Percentiles rank a stretch among this genome's conserved stretches.
phyloP scores from a whole-genome alignment of 2,329 filamentous ascomycete genomes.

The Cladosporium sphaerospermum region DNA sequence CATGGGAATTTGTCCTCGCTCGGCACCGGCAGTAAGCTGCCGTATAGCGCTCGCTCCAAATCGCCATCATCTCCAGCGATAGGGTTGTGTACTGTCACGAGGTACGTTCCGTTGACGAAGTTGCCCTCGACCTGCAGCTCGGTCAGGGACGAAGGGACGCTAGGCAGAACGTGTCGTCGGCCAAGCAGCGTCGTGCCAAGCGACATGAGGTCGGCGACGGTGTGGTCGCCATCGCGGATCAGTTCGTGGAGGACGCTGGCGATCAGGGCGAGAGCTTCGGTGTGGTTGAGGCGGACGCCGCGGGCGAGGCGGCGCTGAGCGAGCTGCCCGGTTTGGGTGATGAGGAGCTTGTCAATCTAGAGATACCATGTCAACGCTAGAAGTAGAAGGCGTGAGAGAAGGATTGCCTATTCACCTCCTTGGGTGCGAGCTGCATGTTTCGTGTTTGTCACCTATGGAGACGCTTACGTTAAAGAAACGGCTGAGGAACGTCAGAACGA shows the following conservation, averaged over 20 bases:
- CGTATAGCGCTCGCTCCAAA: slow-evolving; percentile 79
- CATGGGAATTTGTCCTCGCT: slow-evolving; percentile 52
- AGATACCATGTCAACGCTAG: neutral
- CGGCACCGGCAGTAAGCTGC: slow-evolving; percentile 81
- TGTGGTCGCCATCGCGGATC: slow-evolving; percentile 92
- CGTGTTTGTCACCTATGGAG: neutral
- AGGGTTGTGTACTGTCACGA: slow-evolving; percentile 90
- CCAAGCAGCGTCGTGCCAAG: slow-evolving; percentile 89
- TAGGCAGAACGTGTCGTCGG: slow-evolving; percentile 81
- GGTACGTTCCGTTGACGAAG: slow-evolving; percentile 82
- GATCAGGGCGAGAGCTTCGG: slow-evolving; percentile 79
- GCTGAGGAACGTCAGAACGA: neutral
- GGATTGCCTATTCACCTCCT: slow-evolving; percentile 24
- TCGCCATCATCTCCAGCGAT: slow-evolving; percentile 82
- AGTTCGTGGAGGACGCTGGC: slow-evolving; percentile 89
- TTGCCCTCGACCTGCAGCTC: slow-evolving; percentile 94
- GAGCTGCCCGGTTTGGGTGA: slow-evolving; percentile 79
- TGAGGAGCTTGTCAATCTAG: slow-evolving; percentile 92
- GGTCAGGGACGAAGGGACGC: slow-evolving; percentile 68
- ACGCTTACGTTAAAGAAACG: slow-evolving; percentile 7
- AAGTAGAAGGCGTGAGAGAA: neutral
- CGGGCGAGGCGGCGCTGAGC: slow-evolving; percentile 83
- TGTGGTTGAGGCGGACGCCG: slow-evolving; percentile 82
- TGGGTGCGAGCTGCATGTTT: slow-evolving; percentile 33
- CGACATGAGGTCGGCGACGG: slow-evolving; percentile 86